phyloP scores from a whole-genome alignment of 2,329 filamentous ascomycete species.

The Fusarium sp. region DNA sequence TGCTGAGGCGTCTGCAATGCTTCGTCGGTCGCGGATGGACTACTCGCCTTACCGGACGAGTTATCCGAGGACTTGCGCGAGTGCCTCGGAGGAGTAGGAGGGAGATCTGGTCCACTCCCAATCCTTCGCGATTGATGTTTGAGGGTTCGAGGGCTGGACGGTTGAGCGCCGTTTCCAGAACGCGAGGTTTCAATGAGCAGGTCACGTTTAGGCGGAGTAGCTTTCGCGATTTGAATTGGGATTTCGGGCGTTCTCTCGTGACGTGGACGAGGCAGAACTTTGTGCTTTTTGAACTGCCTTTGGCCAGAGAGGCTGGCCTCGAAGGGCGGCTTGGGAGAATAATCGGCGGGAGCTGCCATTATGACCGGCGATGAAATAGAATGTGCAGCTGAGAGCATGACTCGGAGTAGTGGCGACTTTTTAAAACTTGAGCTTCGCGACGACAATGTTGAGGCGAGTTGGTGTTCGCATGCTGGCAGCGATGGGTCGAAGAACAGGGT shows the following conservation, averaged over 20 bases:
- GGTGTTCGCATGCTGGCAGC: slow-evolving; percentile 44
- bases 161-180: slow-evolving; percentile 46
- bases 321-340: slow-evolving; percentile 43
- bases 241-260: slow-evolving; percentile 41
- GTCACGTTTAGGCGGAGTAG: slow-evolving; percentile 36
- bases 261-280: slow-evolving; percentile 55
- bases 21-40: slow-evolving; percentile 53
- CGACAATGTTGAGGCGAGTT: slow-evolving; percentile 33
- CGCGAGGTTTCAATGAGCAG: slow-evolving; percentile 47
- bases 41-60: slow-evolving; percentile 58
- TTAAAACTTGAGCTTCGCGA: slow-evolving; percentile 39
- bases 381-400: slow-evolving; percentile 46
- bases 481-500: slow-evolving; percentile 26
- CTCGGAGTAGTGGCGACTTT: slow-evolving; percentile 13
- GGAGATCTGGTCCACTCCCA: slow-evolving; percentile 62
- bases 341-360: slow-evolving; percentile 47
- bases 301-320: slow-evolving; percentile 46
- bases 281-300: slow-evolving; percentile 61
- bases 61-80: slow-evolving; percentile 68
- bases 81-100: slow-evolving; percentile 73
- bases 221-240: slow-evolving; percentile 39
- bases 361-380: slow-evolving; percentile 48
- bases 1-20: slow-evolving; percentile 54
- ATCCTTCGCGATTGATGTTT: slow-evolving; percentile 58
- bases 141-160: slow-evolving; percentile 53